Evolutionary conservation across 73 alveolate genomes (phyloP).

Genomic region (Diophrys sp.): DNA sequence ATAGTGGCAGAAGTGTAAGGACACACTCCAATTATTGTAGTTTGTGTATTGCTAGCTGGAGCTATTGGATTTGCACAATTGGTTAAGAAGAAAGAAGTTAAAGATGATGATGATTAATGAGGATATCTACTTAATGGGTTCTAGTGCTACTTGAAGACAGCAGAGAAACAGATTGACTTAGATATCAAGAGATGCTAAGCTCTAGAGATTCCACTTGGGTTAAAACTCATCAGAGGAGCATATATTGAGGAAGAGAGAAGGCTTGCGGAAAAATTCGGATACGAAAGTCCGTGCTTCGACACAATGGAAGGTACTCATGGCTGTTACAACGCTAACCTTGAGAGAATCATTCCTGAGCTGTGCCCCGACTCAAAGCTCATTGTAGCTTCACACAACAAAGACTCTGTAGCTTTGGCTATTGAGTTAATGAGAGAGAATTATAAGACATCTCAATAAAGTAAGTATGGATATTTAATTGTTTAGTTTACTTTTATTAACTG

Average conservation of each 20-base stretch:
- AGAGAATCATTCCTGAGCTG: constrained; percentile 6
- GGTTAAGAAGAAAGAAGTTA: too few relatives aligned
- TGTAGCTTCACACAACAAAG: constrained; percentile 67
- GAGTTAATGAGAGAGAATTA: constrained; percentile 3
- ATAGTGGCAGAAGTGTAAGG: too few relatives aligned
- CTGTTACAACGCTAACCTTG: constrained; percentile 40
- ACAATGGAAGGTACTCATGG: constrained; percentile 56
- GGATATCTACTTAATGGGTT: constrained; percentile 59
- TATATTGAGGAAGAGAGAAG: constrained; percentile 77
- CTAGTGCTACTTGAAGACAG: constrained; percentile 53
- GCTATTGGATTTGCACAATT: too few relatives aligned
- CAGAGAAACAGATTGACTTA: constrained; percentile 20
- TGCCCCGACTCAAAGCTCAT: constrained; percentile 22
- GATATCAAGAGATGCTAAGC: constrained; percentile 42
- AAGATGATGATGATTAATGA: too few relatives aligned
- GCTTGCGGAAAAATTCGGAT: constrained; percentile 47
- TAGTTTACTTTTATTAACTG: constrained; percentile 53
- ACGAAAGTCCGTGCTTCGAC: constrained; percentile 54
- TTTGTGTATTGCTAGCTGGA: too few relatives aligned
- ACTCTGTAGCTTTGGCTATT: constrained; percentile 41
- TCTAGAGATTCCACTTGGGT: constrained; percentile 40
- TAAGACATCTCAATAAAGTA: neutral
- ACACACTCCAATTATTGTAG: too few relatives aligned
- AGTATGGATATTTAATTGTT: neutral
- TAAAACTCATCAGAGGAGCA: constrained; percentile 82